Evolutionary conservation across 176 grass and related monocot species (phyloP), one percentile per base, ranked within the genome.

Genomic region (Paspalum notatum): DNA sequence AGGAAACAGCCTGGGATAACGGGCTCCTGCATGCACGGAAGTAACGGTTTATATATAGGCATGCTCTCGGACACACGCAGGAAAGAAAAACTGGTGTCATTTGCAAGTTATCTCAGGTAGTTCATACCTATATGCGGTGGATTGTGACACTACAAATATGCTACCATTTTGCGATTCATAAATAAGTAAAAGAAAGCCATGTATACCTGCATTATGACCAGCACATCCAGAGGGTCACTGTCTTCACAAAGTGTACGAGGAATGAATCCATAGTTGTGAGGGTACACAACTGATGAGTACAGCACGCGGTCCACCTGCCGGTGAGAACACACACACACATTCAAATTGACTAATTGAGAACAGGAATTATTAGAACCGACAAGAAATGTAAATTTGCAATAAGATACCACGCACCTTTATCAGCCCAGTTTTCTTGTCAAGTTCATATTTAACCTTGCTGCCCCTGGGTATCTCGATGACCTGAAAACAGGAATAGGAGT

Each of bases 201-300:
- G 32, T 32, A 71, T 65, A 98, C 96, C 96, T 98, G 96, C 96
- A 98, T 98, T 27, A 98, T 95, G 71, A 98, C 88, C 76, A 98
- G 88, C 18, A 98, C 96, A 79, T 99, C 96, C 66, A 99, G 76
- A 46, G 96, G 96, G 86, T 99, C 96, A 20, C 86, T 99, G 71
- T 99, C 96, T 68, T 99, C 96, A 65, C 96, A 99, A 8, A 99
- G 84, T 12, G 96, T 99, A 68, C 96, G 96, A 39, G 96, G 96
- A 85, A 99, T 95, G 81, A 99, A 99, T 13, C 96, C 96, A 76
- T 99, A 95, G 70, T 99, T 99, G 79, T 99, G 96, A 37, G 96
- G 96, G 49, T 99, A 99, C 66, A 99, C 96, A 20, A 95, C 92
- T 27, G 96, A 99, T 32, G 96, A 99, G 68, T 99, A 99, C 5